Percentiles rank a stretch among this genome's conserved stretches.
phyloP scores from a whole-genome alignment of 2,329 filamentous ascomycete genomes.

The Albophoma yamanashiensis region DNA sequence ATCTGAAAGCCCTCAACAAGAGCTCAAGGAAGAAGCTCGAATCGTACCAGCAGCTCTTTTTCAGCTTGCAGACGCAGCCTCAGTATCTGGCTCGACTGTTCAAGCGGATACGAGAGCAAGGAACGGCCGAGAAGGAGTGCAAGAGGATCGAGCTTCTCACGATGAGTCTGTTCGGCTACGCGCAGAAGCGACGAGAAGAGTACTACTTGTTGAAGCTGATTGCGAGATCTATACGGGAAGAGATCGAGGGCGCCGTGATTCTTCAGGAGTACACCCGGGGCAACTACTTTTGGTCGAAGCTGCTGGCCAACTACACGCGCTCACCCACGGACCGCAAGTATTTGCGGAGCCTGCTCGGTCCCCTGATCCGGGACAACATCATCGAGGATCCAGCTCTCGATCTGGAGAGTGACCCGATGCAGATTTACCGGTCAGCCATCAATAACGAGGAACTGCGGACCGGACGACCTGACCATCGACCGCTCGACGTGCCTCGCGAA shows the following conservation, averaged over 20 bases:
- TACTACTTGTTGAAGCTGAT: slow-evolving; percentile 93
- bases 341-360: slow-evolving; percentile 74
- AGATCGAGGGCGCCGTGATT: slow-evolving; percentile 61
- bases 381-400: slow-evolving; percentile 86
- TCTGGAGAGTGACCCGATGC: slow-evolving; percentile 91
- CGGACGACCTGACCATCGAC: slow-evolving; percentile 69
- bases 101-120: slow-evolving; percentile 70
- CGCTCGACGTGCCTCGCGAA: slow-evolving; percentile 78
- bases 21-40: slow-evolving; percentile 91
- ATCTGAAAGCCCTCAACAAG: slow-evolving; percentile 96
- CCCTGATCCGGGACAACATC: slow-evolving; percentile 81
- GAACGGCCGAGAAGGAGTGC: slow-evolving; percentile 80
- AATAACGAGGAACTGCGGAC: slow-evolving; percentile 96
- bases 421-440: slow-evolving; percentile 91
- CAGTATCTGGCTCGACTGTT: slow-evolving; percentile 89
- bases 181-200: slow-evolving; percentile 91
- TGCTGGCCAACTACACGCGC: slow-evolving; percentile 78
- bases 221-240: slow-evolving; percentile 70
- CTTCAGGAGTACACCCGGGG: slow-evolving; percentile 81
- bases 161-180: slow-evolving; percentile 95
- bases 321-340: slow-evolving; percentile 90
- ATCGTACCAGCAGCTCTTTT: slow-evolving; percentile 95
- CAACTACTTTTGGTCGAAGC: slow-evolving; percentile 86
- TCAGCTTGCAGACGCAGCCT: slow-evolving; percentile 91
- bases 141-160: slow-evolving; percentile 88